Conservation (phyloP, 352 stramenopile genomes). For the Phytophthora hibernalis region DNA sequence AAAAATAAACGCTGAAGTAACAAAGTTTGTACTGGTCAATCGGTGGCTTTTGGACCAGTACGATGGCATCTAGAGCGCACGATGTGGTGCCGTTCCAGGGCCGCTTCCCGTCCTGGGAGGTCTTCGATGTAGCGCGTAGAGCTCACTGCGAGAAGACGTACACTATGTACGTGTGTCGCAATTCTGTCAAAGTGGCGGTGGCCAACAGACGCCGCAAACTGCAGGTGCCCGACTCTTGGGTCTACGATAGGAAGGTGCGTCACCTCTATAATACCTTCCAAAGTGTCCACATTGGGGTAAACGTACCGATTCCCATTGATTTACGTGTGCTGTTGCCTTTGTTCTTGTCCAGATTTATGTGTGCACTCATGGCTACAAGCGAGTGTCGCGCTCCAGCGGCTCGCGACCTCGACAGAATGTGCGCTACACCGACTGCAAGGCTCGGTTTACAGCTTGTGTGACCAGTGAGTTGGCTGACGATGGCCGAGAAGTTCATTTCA, state of each 20-base stretch:
- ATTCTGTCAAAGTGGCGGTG: constrained; percentile 76
- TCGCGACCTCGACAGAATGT: constrained; percentile 71
- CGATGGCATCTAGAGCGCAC: constrained; percentile 35
- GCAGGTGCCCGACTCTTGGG: constrained; percentile 66
- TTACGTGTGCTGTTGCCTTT: background rate
- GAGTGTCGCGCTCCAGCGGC: constrained; percentile 67
- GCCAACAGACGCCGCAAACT: constrained; percentile 78
- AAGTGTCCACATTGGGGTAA: constrained; percentile 12
- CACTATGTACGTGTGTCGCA: constrained; percentile 85
- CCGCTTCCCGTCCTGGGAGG: constrained; percentile 79
- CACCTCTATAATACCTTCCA: background rate
- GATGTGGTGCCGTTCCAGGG: constrained; percentile 77
- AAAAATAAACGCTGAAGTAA: too few relatives aligned
- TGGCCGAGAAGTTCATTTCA: constrained; percentile 58
- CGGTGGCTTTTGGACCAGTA: constrained; percentile 11
- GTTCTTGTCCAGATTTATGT: constrained; percentile 60
- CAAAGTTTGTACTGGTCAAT: background rate
- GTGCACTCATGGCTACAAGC: constrained; percentile 78
- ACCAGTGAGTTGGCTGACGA: constrained; percentile 60
- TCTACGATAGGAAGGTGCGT: constrained; percentile 74
- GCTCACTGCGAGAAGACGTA: constrained; percentile 79
- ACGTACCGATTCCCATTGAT: constrained; percentile 1
- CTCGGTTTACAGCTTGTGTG: constrained; percentile 71
- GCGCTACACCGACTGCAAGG: constrained; percentile 73
- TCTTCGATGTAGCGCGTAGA: constrained; percentile 69